Evolutionary conservation across 805 yeast genomes (phyloP), one percentile per base, ranked within the genome.

Genomic region (Saccharomycopsis fermentans): DNA sequence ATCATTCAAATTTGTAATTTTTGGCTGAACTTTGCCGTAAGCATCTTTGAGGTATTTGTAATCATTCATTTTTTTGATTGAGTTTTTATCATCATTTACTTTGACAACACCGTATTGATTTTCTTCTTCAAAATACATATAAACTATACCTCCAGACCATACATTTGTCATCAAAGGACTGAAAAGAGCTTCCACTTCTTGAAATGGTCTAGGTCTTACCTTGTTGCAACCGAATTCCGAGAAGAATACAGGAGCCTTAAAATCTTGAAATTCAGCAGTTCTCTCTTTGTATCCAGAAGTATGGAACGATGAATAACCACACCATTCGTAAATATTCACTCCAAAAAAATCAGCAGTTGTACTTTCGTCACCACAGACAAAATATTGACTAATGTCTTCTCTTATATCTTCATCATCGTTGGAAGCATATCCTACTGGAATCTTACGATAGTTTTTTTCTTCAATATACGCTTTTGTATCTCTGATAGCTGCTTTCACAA

Each of bases 71-170:
- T 91, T 86, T 26, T 76, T 72, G 57, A 86, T 90, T 0, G 43
- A n/a, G 19, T 39, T 36, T 55, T 64, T 66, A 66, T 73, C 78
- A 51, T 73, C 72, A 27, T 66, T 67, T 54, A 86, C 73, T 35
- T 83, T 67, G 27, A 89, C 95, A 62, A 89, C 78, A 62, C 96
- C 96, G 69, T 88, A 89, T 64, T 87, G 71, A 73, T 90, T 90
- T 53, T 73, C 83, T 73, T 89, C 96, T 76, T 90, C 82, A 70
- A 84, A 87, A 75, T 87, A 89, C 94, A 87, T 87, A 79, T 90
- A 89, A 57, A 87, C 92, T 66, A 89, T 87, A 72, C 96, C 96
- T 69, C 96, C 96, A 48, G 95, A 87, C 94, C 95, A 90, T 56
- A 89, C 91, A 67, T 81, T 87, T 54, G 94, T 85, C 96, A 89